Conservation (phyloP, 352 stramenopile species). For the Globisporangium canariense region DNA sequence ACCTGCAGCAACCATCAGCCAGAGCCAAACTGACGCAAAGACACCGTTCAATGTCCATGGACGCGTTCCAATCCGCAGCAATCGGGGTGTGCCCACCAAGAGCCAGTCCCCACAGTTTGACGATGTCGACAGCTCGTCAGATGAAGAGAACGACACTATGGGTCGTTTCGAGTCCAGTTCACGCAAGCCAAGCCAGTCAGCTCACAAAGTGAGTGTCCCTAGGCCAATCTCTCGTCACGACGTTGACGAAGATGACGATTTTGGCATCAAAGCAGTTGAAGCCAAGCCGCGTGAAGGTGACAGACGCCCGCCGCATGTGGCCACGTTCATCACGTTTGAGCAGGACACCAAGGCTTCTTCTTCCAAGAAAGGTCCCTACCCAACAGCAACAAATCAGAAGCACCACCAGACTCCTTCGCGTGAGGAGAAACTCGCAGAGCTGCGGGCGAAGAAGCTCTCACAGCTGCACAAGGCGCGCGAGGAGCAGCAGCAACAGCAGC, state of each 20-base stretch:
- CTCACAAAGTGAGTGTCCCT: neutral
- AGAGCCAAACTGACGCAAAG: neutral
- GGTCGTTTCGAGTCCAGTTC: neutral
- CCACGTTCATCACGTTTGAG: constrained; percentile 22
- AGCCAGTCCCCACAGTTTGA: neutral
- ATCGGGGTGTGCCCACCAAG: neutral
- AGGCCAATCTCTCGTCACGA: neutral
- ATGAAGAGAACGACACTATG: constrained; percentile 2
- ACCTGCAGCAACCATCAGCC: neutral
- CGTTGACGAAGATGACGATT: neutral
- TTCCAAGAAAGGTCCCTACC: neutral
- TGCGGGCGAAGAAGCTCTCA: constrained; percentile 60
- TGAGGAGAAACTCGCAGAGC: constrained; percentile 30
- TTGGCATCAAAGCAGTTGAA: neutral
- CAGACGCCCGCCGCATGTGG: constrained; percentile 11
- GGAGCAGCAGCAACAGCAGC: constrained; percentile 30
- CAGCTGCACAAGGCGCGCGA: constrained; percentile 54
- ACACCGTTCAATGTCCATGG: constrained; percentile 25
- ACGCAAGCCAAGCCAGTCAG: neutral
- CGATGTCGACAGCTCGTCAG: constrained; percentile 9
- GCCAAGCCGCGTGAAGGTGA: neutral
- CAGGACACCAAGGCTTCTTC: constrained; percentile 2
- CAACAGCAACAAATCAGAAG: neutral
- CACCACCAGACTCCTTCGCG: neutral
- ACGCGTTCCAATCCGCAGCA: constrained; percentile 37